Evolutionary conservation across 805 yeast genomes (phyloP).

Genomic region (Candida succiphila): DNA sequence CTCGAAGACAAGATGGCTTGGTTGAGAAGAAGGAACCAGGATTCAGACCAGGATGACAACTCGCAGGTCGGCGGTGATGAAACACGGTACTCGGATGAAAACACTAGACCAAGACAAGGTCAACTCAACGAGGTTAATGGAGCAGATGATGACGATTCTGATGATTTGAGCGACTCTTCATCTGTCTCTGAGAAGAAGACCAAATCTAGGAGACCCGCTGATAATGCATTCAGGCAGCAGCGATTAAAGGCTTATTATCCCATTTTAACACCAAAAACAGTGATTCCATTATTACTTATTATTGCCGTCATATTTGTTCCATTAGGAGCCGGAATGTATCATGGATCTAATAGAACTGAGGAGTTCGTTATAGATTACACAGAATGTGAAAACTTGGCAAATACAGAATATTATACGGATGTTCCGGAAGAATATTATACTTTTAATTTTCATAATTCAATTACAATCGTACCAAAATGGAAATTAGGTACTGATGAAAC

Average conservation of each 20-base stretch:
- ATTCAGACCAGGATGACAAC: too few relatives aligned
- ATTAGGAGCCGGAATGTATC: slow-evolving; percentile 76
- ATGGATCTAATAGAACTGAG: slow-evolving; percentile 67
- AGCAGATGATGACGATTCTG: slow-evolving; percentile 4
- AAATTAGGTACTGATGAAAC: slow-evolving; percentile 32
- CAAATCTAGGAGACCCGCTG: slow-evolving; percentile 57
- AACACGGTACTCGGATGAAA: too few relatives aligned
- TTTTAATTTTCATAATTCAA: slow-evolving; percentile 44
- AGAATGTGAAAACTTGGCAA: slow-evolving; percentile 46
- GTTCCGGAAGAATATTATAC: slow-evolving; percentile 53
- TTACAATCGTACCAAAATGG: slow-evolving; percentile 54
- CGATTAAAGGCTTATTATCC: slow-evolving; percentile 54
- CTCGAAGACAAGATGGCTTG: too few relatives aligned
- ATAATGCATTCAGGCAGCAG: slow-evolving; percentile 48
- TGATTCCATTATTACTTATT: slow-evolving; percentile 70
- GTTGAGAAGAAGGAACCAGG: too few relatives aligned
- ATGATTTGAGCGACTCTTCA: slow-evolving; percentile 36
- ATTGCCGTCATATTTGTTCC: slow-evolving; percentile 83
- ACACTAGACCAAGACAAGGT: not conserved
- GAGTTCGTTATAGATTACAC: slow-evolving; percentile 72
- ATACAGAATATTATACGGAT: slow-evolving; percentile 29
- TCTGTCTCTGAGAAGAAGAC: slow-evolving; percentile 25
- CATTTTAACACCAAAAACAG: slow-evolving; percentile 84
- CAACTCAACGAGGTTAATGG: slow-evolving; percentile 3
- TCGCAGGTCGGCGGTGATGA: too few relatives aligned